Base-by-base conservation (phyloP, 345 rosid species). In the Gynandropsis gynandra region DNA sequence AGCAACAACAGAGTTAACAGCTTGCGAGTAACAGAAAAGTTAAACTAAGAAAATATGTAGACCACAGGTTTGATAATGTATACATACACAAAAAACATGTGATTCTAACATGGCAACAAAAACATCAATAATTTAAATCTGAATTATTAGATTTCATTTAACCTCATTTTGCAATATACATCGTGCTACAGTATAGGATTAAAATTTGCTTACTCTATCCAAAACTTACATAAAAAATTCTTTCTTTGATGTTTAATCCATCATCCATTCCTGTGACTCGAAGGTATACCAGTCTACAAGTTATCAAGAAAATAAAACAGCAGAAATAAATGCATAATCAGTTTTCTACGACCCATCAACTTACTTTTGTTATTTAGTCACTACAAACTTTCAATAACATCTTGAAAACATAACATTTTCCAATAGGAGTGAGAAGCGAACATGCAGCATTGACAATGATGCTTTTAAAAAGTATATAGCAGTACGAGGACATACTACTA, bases 211-310 rank as follows among this genome's bases (percentile, higher is more conserved):
- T n/a, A n/a, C n/a, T n/a, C 19, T 41, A 27, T 16, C 48, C 41
- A 37, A 18, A 21, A 73, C 89, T 72, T 72, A 92, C 98, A 66
- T 71, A 84, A 57, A 70, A 77, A 64, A 84, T 66, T 64, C 98
- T 85, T 75, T 92, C 98, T 76, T 84, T 87, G 75, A 80, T 71
- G 70, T 64, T 79, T 61, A 92, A 60, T 41, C 93, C 95, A 47
- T 87, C 84, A 54, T 84, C 85, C 98, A 92, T 92, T 65, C 96
- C 98, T 36, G 85, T 80, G 47, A 92, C 98, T 71, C 79, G 82
- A 34, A 90, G 89, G 67, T 87, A 84, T 58, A 80, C 74, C 74
- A 90, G 72, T 64, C 98, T 90, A 63, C 62, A 75, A 44, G 58
- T 59, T 7, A 47, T 63, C 70, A 52, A 50, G 19, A 46, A 46